Percentiles rank a stretch among this genome's conserved stretches.
Conservation (phyloP, 2,329 filamentous ascomycete species). For the Penicillium brevicompactum region DNA sequence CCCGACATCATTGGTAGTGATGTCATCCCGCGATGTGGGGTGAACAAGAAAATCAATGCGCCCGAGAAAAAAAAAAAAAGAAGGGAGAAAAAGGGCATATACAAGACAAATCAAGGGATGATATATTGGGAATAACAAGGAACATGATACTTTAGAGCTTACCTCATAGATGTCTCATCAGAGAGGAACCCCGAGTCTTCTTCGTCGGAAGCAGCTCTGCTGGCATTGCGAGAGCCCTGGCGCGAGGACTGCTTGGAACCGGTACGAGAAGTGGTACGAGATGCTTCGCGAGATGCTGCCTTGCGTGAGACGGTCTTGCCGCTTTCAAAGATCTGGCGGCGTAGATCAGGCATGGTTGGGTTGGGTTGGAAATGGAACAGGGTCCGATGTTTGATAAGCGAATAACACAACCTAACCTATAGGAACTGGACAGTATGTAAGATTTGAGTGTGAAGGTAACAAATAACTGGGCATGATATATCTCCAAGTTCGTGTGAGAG, state of each 20-base stretch:
- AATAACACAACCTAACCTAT: constrained; percentile 19
- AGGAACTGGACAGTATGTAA: constrained; percentile 22
- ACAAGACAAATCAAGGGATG: too few species aligned
- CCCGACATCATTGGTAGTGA: constrained; percentile 25
- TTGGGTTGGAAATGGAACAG: background rate
- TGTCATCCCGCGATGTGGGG: constrained; percentile 37
- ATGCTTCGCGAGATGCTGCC: constrained; percentile 57
- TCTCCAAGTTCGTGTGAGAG: constrained; percentile 10
- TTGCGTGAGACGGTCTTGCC: constrained; percentile 67
- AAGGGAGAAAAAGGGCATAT: too few species aligned
- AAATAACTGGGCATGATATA: constrained; percentile 13
- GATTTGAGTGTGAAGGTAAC: constrained; percentile 7
- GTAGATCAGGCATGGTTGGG: constrained; percentile 48
- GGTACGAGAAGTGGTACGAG: constrained; percentile 55
- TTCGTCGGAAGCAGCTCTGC: constrained; percentile 61
- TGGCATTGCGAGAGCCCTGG: constrained; percentile 56
- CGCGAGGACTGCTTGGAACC: constrained; percentile 56
- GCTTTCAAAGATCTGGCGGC: constrained; percentile 64
- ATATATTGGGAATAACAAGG: too few species aligned
- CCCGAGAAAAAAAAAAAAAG: constrained; percentile 20
- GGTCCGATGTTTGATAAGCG: background rate
- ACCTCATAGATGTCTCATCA: constrained; percentile 63
- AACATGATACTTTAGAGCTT: constrained; percentile 15
- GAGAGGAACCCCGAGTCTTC: constrained; percentile 58
- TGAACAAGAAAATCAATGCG: constrained; percentile 29